Base-by-base conservation (phyloP, 2,329 filamentous ascomycete species). In the Cordyceps sp. region DNA sequence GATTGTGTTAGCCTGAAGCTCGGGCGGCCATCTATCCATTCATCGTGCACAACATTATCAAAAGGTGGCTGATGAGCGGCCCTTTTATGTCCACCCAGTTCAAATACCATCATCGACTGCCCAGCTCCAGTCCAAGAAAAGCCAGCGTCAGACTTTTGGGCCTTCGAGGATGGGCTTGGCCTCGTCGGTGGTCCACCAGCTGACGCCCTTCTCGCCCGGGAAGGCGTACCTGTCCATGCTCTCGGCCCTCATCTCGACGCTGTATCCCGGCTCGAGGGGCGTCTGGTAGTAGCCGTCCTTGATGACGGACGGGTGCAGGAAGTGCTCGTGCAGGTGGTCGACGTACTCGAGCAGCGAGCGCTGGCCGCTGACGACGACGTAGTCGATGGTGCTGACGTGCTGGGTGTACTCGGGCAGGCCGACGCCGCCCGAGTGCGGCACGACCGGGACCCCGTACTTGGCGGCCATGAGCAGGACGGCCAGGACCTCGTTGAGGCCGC, bases 321-420 rank as follows among this genome's bases (percentile, higher is more conserved):
- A 93, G 59, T 93, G 85, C 66, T 93, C 85, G 55, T 93, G 86
- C 47, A 93, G 58, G 56, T 93, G 83, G 52, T 93, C 85, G 17
- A 93, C 84, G 55, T 86, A 93, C 62, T 94, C 86, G 35, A 93
- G 61, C 29, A 93, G 72, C 17, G 75, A 82, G 49, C 74, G 69
- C 64, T 85, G 81, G 14, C 81, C 85, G 38, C 68, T 78, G 2
- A 93, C 83, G 28, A 78, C 78, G 4, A 93, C 81, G 45, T 93
- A 93, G 57, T 94, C 86, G 42, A 94, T 90, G 12, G 84, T 93
- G 56, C 75, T 83, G 38, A 93, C 58, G 57, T 93, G 85, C 62
- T 93, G 83, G 0, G 86, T 93, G 61, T 93, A 93, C 57, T 94
- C 86, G 24, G 85, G 84, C 39, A 94, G 64, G 6, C 85, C 86